Conservation (phyloP, 495 filamentous ascomycete genomes). For the Chaetomium cochliodes region DNA sequence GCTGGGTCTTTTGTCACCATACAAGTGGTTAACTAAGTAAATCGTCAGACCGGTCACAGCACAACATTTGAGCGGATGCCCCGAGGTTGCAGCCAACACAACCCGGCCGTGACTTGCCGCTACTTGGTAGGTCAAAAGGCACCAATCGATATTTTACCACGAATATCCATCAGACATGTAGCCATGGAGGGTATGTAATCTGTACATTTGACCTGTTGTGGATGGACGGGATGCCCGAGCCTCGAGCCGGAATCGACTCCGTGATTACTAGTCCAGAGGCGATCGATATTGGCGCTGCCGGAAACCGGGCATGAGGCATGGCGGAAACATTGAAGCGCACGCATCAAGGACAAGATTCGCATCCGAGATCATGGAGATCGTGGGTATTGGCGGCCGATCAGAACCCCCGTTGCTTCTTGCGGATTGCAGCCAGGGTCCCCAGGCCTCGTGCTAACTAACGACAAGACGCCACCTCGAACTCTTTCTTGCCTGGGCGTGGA, state of each 20-base stretch:
- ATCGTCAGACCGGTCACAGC: background rate
- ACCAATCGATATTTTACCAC: no score
- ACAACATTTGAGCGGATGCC: no score
- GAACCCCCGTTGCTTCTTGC: constrained; percentile 6
- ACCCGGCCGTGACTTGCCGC: background rate
- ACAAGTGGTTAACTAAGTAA: no score
- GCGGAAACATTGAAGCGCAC: background rate
- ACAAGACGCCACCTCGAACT: background rate
- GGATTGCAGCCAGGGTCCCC: background rate
- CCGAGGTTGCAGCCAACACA: background rate
- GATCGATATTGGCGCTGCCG: no score
- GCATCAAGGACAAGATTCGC: background rate
- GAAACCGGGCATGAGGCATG: background rate
- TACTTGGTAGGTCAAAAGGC: background rate
- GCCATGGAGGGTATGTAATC: no score
- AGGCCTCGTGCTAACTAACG: background rate
- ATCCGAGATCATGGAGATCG: constrained; percentile 8
- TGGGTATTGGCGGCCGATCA: background rate
- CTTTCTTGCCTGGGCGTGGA: background rate
- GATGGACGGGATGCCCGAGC: background rate
- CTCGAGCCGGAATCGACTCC: background rate
- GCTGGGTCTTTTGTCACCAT: constrained; percentile 5
- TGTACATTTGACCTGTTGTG: no score
- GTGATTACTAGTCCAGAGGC: no score
- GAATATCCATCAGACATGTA: no score